These are phyloP conservation scores for Gardenia jasminoides DNA, from an alignment of 257 asterid genomes.

Conservation along the genomic window DNA sequence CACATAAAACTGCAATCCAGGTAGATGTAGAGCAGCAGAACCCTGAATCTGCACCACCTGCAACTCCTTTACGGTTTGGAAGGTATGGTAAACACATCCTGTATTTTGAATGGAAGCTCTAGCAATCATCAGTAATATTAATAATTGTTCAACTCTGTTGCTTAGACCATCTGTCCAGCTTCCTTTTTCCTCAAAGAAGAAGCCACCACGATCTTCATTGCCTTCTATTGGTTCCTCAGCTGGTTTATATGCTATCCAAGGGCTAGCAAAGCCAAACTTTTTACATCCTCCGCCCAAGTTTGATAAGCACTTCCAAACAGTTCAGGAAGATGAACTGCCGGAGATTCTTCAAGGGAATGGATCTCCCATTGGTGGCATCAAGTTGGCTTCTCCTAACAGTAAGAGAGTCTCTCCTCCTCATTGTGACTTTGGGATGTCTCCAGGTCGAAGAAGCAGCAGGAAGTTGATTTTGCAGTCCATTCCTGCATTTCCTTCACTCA, in stretches of 20 bases:
- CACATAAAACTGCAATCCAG: conserved; percentile 35
- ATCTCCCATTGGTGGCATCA: conserved; percentile 52
- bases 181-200: conserved; percentile 56
- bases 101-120: background rate
- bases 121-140: background rate
- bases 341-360: conserved; percentile 56
- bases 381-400: conserved; percentile 70
- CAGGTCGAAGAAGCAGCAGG: conserved; percentile 61
- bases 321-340: conserved; percentile 69
- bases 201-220: conserved; percentile 56
- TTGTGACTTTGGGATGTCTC: conserved; percentile 28
- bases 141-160: conserved; percentile 12
- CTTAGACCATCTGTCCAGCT: conserved; percentile 52
- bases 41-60: conserved; percentile 51
- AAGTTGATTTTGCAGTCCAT: conserved; percentile 71
- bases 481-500: conserved; percentile 74
- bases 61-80: conserved; percentile 60
- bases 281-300: conserved; percentile 55
- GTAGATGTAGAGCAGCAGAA: conserved; percentile 46
- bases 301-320: conserved; percentile 48
- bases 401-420: conserved; percentile 85
- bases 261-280: conserved; percentile 40
- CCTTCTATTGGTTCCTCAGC: conserved; percentile 50
- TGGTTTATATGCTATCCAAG: conserved; percentile 33
- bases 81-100: conserved; percentile 45